Percentiles rank a stretch among this genome's conserved stretches.
Evolutionary conservation across 495 filamentous ascomycete genomes (phyloP).

Genomic region (Xylaria bambusicola): DNA sequence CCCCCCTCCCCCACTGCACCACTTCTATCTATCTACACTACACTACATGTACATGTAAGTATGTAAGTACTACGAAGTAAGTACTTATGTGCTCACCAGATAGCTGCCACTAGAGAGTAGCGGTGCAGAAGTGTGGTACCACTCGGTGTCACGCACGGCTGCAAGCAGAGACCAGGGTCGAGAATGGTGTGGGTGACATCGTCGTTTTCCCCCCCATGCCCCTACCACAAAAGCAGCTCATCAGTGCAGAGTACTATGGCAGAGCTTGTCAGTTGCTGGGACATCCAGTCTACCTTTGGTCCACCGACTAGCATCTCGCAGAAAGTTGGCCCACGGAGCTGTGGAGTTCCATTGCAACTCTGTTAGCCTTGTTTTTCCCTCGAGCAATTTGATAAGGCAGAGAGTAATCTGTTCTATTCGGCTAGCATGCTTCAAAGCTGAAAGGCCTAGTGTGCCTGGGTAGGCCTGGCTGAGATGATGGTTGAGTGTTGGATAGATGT

Average conservation of each 20-base stretch:
- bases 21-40: too few species aligned
- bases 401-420: too few species aligned
- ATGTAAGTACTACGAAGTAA: neutral
- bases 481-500: too few species aligned
- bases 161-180: constrained; percentile 32
- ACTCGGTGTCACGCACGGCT: constrained; percentile 37
- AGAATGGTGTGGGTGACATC: constrained; percentile 22
- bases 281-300: constrained; percentile 24
- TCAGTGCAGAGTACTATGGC: constrained; percentile 13
- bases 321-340: constrained; percentile 23
- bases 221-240: constrained; percentile 25
- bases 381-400: too few species aligned
- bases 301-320: constrained; percentile 28
- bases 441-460: too few species aligned
- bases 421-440: too few species aligned
- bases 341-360: constrained; percentile 32
- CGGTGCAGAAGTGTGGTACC: constrained; percentile 32
- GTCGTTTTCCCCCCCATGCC: constrained; percentile 30
- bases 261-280: constrained; percentile 21
- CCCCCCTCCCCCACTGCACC: constrained; percentile 1
- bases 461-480: too few species aligned
- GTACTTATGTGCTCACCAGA: neutral
- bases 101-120: constrained; percentile 13
- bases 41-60: too few species aligned
- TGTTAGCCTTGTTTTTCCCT: constrained; percentile 32